These are phyloP conservation scores for Aspergillus eucalypticola DNA, from an alignment of 2,329 filamentous ascomycete species.

Conservation along the genomic window DNA sequence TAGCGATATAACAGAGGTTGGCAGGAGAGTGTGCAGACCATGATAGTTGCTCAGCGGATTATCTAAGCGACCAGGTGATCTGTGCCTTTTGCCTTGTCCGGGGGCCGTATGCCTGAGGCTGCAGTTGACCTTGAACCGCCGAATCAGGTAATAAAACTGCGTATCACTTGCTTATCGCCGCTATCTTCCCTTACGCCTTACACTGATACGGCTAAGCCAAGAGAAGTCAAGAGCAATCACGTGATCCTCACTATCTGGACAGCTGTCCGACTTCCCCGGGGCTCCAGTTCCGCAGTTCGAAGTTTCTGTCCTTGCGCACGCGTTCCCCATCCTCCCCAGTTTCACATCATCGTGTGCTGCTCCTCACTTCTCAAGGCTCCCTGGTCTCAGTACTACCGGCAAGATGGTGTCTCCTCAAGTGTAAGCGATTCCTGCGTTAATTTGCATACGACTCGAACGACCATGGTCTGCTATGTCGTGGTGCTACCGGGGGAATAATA, in stretches of 20 bases:
- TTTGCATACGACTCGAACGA: background rate
- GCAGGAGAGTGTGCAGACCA: constrained; percentile 18
- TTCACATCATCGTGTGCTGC: constrained; percentile 12
- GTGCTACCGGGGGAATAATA: background rate
- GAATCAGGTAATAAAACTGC: background rate
- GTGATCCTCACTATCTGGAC: constrained; percentile 25
- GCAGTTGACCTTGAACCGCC: background rate
- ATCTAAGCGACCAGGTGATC: constrained; percentile 22
- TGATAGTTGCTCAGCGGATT: constrained; percentile 18
- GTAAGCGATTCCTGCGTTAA: constrained; percentile 46
- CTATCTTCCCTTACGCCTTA: constrained; percentile 5
- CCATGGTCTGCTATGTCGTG: background rate
- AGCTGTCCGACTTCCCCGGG: constrained; percentile 28
- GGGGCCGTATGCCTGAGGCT: constrained; percentile 17
- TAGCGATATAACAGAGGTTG: constrained; percentile 13
- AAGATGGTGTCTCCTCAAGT: constrained; percentile 69
- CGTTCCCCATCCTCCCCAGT: constrained; percentile 13
- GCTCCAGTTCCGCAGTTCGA: constrained; percentile 17
- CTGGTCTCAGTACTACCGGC: constrained; percentile 23
- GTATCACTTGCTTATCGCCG: constrained; percentile 4
- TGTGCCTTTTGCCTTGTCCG: background rate
- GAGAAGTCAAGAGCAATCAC: constrained; percentile 11
- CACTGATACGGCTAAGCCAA: background rate
- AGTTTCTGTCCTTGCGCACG: constrained; percentile 25
- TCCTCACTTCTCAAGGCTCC: constrained; percentile 19